Conservation (phyloP, 1,284 basidiomycete species). For the Malassezia globosa region DNA sequence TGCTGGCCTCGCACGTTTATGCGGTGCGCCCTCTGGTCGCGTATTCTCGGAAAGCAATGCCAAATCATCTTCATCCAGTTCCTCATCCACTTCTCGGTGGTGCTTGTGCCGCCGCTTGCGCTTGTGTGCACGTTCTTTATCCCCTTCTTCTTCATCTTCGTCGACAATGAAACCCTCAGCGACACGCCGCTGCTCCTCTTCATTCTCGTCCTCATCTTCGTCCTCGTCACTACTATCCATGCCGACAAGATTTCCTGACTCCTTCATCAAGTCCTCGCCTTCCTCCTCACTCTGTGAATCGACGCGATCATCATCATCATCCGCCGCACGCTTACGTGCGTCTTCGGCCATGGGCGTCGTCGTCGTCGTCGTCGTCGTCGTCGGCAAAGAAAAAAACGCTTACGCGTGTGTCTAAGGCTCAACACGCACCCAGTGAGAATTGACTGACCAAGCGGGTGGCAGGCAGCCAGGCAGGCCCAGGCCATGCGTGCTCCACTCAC, state of each 20-base stretch:
- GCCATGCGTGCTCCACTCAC: no score
- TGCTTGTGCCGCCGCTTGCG: constrained; percentile 43
- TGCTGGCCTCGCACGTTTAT: constrained; percentile 17
- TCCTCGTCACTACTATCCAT: constrained; percentile 33
- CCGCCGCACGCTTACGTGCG: constrained; percentile 1
- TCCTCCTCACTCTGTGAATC: constrained; percentile 25
- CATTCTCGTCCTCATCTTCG: constrained; percentile 44
- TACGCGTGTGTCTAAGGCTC: no score
- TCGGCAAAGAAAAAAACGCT: background rate
- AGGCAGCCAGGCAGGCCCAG: no score
- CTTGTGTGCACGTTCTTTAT: constrained; percentile 57
- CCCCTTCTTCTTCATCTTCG: constrained; percentile 36
- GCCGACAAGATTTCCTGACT: constrained; percentile 36
- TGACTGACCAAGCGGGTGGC: no score
- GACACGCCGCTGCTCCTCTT: constrained; percentile 41
- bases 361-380: background rate
- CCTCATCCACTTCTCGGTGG: constrained; percentile 49
- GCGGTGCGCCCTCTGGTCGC: constrained; percentile 51
- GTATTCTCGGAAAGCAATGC: constrained; percentile 91
- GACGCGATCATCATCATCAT: constrained; percentile 2
- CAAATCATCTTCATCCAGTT: constrained; percentile 88
- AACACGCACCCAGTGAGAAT: no score
- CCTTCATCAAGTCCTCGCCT: constrained; percentile 39
- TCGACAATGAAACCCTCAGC: constrained; percentile 46
- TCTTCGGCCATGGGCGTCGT: background rate